phyloP scores from a whole-genome alignment of 2,329 filamentous ascomycete species.

The Colletotrichum gigasporum region DNA sequence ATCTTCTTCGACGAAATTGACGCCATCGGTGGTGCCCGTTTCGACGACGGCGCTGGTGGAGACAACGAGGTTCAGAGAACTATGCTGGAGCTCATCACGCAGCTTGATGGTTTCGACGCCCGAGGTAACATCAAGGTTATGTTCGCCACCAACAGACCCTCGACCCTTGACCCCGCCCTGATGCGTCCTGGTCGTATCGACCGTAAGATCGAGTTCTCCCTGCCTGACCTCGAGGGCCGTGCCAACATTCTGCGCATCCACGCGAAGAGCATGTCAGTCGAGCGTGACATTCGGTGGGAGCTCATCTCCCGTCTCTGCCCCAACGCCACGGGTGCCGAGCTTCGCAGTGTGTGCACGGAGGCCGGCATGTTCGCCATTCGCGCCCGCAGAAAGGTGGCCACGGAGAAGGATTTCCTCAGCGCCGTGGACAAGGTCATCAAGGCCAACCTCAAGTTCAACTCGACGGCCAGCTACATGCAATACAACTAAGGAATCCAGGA shows the following conservation, averaged over 20 bases:
- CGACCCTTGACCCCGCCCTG: conserved; percentile 93
- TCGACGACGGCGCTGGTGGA: conserved; percentile 94
- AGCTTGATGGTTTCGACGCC: conserved; percentile 95
- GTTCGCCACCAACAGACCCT: conserved; percentile 98
- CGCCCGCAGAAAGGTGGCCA: conserved; percentile 93
- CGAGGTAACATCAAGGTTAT: conserved; percentile 99
- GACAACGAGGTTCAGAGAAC: conserved; percentile 98
- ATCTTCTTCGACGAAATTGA: conserved; percentile 99
- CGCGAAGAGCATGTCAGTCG: conserved; percentile 99
- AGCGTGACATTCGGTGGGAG: conserved; percentile 99
- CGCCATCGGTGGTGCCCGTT: conserved; percentile 93
- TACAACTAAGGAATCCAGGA: conserved; percentile 80
- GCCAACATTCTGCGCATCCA: conserved; percentile 98
- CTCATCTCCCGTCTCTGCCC: conserved; percentile 96
- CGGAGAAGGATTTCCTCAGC: conserved; percentile 98
- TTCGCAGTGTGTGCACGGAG: conserved; percentile 96
- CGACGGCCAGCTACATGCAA: conserved; percentile 96
- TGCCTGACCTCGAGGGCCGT: conserved; percentile 95
- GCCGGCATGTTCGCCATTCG: conserved; percentile 99
- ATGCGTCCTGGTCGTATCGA: conserved; percentile 98
- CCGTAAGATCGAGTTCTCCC: conserved; percentile 97
- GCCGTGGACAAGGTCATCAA: conserved; percentile 99
- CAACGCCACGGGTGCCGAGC: conserved; percentile 94
- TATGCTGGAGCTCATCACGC: conserved; percentile 97
- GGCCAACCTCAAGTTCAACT: conserved; percentile 99